These are phyloP conservation scores for Elsinoe ampelina DNA, from an alignment of 2,329 filamentous ascomycete genomes.

Conservation along the genomic window DNA sequence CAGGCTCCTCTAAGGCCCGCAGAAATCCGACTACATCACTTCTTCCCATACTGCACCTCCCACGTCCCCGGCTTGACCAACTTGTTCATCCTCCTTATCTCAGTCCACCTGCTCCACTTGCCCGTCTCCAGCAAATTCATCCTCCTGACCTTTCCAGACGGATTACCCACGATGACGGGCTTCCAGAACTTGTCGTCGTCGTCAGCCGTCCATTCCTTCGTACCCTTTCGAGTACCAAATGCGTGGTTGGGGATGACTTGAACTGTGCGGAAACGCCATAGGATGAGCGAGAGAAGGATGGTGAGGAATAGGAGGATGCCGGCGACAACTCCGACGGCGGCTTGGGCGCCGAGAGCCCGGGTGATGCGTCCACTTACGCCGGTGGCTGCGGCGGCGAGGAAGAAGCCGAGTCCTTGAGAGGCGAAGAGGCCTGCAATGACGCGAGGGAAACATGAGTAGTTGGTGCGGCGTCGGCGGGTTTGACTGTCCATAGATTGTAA, in stretches of 20 bases:
- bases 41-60: slow-evolving; percentile 11
- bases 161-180: slow-evolving; percentile 62
- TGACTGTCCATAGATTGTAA: slow-evolving; percentile 37
- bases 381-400: slow-evolving; percentile 59
- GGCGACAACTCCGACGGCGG: slow-evolving; percentile 59
- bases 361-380: slow-evolving; percentile 59
- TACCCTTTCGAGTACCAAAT: slow-evolving; percentile 44
- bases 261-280: slow-evolving; percentile 56
- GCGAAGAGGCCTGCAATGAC: slow-evolving; percentile 62
- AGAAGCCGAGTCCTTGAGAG: slow-evolving; percentile 59
- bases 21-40: not conserved
- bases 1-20: not conserved
- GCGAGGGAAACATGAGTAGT: slow-evolving; percentile 68
- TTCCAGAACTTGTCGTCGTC: slow-evolving; percentile 53
- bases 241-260: slow-evolving; percentile 58
- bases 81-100: slow-evolving; percentile 49
- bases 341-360: slow-evolving; percentile 56
- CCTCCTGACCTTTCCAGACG: slow-evolving; percentile 56
- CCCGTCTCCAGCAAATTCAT: slow-evolving; percentile 66
- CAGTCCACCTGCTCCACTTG: slow-evolving; percentile 58
- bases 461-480: slow-evolving; percentile 46
- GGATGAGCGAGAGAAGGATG: slow-evolving; percentile 49
- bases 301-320: slow-evolving; percentile 58
- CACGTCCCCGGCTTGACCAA: slow-evolving; percentile 18
- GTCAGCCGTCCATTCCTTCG: slow-evolving; percentile 31